phyloP scores from a whole-genome alignment of 139 green algal genomes.

The Coelastrella sp. region DNA sequence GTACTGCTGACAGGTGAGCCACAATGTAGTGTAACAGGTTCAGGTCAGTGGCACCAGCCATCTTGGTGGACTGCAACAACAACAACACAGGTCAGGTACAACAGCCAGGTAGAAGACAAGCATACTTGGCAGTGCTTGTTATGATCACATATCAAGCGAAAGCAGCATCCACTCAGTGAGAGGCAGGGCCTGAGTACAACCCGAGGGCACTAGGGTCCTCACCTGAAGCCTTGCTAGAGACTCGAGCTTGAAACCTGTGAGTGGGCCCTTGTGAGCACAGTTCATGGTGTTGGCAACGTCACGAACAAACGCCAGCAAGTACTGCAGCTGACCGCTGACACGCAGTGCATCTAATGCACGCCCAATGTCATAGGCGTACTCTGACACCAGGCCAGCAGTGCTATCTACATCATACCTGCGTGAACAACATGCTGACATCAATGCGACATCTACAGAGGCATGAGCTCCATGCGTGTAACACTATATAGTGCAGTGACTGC shows the following conservation, averaged over 20 bases:
- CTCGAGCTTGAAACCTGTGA: conserved; percentile 43
- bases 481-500: too few species aligned
- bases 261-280: not conserved
- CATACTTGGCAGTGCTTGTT: not conserved
- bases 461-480: too few species aligned
- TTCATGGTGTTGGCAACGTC: conserved; percentile 45
- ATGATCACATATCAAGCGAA: not conserved
- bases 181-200: too few species aligned
- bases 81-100: not conserved
- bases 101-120: not conserved
- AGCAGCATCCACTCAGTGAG: not conserved
- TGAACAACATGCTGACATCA: not conserved
- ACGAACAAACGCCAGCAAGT: conserved; percentile 35
- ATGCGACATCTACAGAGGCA: too few species aligned
- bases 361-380: conserved; percentile 1
- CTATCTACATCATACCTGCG: conserved; percentile 32
- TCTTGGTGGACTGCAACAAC: conserved; percentile 28
- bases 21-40: conserved; percentile 49
- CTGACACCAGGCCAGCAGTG: not conserved
- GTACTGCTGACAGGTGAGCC: conserved; percentile 28
- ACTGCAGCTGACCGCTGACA: conserved; percentile 14
- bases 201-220: too few species aligned
- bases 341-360: not conserved
- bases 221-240: conserved; percentile 30
- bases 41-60: conserved; percentile 38